phyloP scores from a whole-genome alignment of 1,284 basidiomycete genomes.

The Tylopilus sp. region DNA sequence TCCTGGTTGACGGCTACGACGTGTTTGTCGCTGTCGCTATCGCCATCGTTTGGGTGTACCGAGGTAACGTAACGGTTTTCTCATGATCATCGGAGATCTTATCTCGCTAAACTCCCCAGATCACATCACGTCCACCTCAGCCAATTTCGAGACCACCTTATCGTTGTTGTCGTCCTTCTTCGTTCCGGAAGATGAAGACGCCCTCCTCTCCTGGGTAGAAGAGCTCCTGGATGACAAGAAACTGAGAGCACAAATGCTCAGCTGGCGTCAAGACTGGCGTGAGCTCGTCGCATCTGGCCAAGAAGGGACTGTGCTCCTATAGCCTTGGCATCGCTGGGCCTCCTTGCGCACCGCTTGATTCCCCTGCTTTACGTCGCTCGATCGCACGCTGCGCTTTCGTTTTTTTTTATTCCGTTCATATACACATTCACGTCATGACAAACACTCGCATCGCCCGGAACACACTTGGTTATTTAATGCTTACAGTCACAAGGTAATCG shows the following conservation, averaged over 20 bases:
- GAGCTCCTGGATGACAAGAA: conserved; percentile 69
- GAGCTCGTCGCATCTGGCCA: conserved; percentile 62
- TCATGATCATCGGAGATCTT: conserved; percentile 1
- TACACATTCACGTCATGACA: conserved; percentile 21
- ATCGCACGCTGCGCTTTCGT: conserved; percentile 6
- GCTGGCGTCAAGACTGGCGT: conserved; percentile 73
- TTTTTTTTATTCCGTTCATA: conserved; percentile 28
- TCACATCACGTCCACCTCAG: conserved; percentile 67
- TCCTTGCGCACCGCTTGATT: neutral
- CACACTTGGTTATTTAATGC: conserved; percentile 27
- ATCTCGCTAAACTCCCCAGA: conserved; percentile 46
- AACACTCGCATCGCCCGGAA: conserved; percentile 22
- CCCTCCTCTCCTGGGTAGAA: conserved; percentile 76
- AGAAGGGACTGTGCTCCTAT: conserved; percentile 64
- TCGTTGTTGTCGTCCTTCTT: conserved; percentile 90
- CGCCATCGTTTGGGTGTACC: conserved; percentile 86
- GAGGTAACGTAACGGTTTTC: conserved; percentile 47
- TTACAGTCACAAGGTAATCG: conserved; percentile 25
- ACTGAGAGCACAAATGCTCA: conserved; percentile 62
- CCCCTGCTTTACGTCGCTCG: conserved; percentile 7
- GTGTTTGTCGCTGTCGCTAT: conserved; percentile 82
- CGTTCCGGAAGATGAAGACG: conserved; percentile 84
- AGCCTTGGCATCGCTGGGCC: conserved; percentile 18
- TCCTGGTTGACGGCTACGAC: conserved; percentile 88
- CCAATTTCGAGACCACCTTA: conserved; percentile 89